Base-by-base conservation (phyloP, 2,329 filamentous ascomycete species). In the Periconia macrospinosa region DNA sequence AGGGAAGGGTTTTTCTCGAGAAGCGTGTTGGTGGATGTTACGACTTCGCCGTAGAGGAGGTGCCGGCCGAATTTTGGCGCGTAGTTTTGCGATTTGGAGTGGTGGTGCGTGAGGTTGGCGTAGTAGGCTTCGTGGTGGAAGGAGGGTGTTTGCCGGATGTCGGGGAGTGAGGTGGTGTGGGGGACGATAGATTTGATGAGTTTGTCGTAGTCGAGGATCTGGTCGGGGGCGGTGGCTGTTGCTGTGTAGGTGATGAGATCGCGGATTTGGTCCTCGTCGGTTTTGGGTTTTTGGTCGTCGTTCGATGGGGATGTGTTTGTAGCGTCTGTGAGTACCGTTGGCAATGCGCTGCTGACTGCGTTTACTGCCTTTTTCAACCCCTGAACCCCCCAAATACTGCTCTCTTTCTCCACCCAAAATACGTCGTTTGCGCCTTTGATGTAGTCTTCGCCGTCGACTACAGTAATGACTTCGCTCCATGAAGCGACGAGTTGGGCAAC, bases 1-100 rank as follows among this genome's bases (percentile, higher is more conserved):
- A 97, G 78, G 30, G 86, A 85, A 0, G 86, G 84, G 68, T 99
- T 99, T 88, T 94, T 96, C 67, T 97, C 94, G 7, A 97, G 81
- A 6, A 97, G 79, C 0, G 92, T 96, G 75, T 93, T 96, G 27
- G 94, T 99, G 71, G 91, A 96, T 2, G 93, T 97, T 15, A 97
- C 82, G 7, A 96, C 91, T 71, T 97, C 91, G 49, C 89, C 92
- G 67, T 97, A 97, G 59, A 97, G 79, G 3, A 99, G 74, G 47
- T 83, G 78, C 47, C 86, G 83, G 5, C 94, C 94, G 79, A 95
- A 97, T 20, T 83, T 76, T 3, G 71, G 73, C 7, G 83, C 78
- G 0, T 85, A 81, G 44, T 84, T 81, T 30, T 75, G 73, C 1
- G 82, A 79, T 45, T 83, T 81, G 13, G 74, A 71, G 49, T 89